Percentiles rank a stretch among this genome's conserved stretches.
phyloP scores from a whole-genome alignment of 2,329 filamentous ascomycete species.

The Alternaria triticina region DNA sequence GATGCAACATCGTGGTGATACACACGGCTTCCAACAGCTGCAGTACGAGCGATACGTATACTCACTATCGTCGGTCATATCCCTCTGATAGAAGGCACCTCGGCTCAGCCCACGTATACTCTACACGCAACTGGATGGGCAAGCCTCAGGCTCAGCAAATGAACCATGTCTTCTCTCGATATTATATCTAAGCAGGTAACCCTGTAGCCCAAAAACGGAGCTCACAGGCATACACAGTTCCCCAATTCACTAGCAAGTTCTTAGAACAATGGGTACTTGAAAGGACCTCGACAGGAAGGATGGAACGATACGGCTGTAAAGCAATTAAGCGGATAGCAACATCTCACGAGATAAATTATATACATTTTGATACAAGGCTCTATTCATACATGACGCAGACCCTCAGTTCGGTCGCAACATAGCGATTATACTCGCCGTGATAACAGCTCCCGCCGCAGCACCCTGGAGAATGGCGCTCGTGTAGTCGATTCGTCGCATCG shows the following conservation, averaged over 20 bases:
- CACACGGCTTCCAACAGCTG: background rate
- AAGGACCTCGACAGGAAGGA: background rate
- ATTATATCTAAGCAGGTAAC: background rate
- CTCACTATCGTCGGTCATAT: background rate
- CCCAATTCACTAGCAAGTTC: background rate
- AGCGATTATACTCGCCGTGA: constrained; percentile 37
- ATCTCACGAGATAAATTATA: background rate
- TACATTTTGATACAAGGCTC: background rate
- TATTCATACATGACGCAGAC: constrained; percentile 5
- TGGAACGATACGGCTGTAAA: background rate
- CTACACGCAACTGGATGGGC: background rate
- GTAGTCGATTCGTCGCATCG: constrained; percentile 54
- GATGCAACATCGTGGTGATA: background rate
- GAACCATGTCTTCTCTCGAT: background rate
- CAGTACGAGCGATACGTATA: background rate
- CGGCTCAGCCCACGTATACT: background rate
- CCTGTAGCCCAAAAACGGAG: background rate
- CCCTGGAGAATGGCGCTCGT: constrained; percentile 55
- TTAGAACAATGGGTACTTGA: background rate
- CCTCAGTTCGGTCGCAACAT: constrained; percentile 29
- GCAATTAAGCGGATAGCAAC: background rate
- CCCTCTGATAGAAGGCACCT: background rate
- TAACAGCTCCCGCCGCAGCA: constrained; percentile 50
- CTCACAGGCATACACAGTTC: background rate
- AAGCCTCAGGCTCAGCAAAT: background rate